Base-by-base conservation (phyloP, 331 rosid genomes). In the Rosa hybrid region DNA sequence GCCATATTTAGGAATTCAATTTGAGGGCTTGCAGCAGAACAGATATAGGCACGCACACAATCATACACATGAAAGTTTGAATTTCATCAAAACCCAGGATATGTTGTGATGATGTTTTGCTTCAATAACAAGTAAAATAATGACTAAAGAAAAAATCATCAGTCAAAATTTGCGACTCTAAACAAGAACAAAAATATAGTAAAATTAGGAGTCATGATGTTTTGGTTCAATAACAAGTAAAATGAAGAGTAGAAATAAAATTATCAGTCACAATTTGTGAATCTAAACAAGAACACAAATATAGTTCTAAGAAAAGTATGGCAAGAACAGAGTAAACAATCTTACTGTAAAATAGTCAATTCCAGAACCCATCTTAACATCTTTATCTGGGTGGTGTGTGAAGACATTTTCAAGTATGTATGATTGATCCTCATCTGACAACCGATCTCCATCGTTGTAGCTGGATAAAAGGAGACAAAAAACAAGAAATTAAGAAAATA, bases 361-460 rank as follows among this genome's bases (percentile, higher is more conserved):
- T 78, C 99, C 99, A 46, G 72, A 73, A 65, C 99, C 99, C 98
- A 88, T 91, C 86, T 95, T 95, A 45, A 75, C 82, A 27, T 84
- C 96, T 86, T 93, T 95, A 46, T 95, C 94, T n/a, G 99, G 99
- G 80, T 95, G 99, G 76, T 88, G 84, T 72, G 80, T 90, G 77
- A 95, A 90, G 23, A 95, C 96, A 78, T 87, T 90, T 42, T 95
- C 94, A 25, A 86, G 83, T 27, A 95, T 78, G 79, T 71, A 95
- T 12, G 67, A 59, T 25, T 90, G 96, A 83, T 95, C 99, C 10
- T 90, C 96, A 2, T 86, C 88, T 74, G 92, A 82, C 39, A 95
- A 77, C 1, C 96, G 97, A 75, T 95, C 98, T 57, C 98, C 98
- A 82, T 95, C 99, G 34, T 76, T 91, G 82, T 90, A 93, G 89